Evolutionary conservation across 768 basidiomycete species (phyloP), one percentile per base, ranked within the genome.

Genomic region (Leucocoprinus birnbaumii): DNA sequence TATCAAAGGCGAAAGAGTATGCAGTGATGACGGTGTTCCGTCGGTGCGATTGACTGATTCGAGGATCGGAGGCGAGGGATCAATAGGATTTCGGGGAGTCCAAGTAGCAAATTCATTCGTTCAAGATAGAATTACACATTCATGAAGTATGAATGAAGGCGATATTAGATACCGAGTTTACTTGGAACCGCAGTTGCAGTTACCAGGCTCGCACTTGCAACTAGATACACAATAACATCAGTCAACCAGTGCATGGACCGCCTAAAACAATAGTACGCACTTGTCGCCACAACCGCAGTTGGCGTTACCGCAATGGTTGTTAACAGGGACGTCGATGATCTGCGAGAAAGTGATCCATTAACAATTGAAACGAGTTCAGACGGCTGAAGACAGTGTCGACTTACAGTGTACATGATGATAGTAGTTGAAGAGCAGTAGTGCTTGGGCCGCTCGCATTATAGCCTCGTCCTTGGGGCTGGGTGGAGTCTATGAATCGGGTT

Each of bases 111-210:
- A n/a, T n/a, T n/a, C n/a, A n/a, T n/a, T n/a, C n/a, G n/a, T n/a
- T n/a, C n/a, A n/a, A n/a, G n/a, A n/a, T n/a, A n/a, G n/a, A n/a
- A n/a, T n/a, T n/a, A n/a, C n/a, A n/a, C n/a, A n/a, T n/a, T n/a
- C n/a, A n/a, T n/a, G n/a, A n/a, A n/a, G n/a, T n/a, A n/a, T n/a
- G n/a, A n/a, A n/a, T n/a, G n/a, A n/a, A n/a, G n/a, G n/a, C n/a
- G n/a, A n/a, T n/a, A n/a, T n/a, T n/a, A n/a, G n/a, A n/a, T n/a
- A n/a, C n/a, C n/a, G n/a, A n/a, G 31, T 31, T 11, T 31, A 31
- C 52, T 53, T 53, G 35, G 44, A 22, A n/a, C 52, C 44, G 44
- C 52, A 53, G n/a, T 53, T 35, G 31, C 52, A 53, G 22, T 53
- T 53, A 14, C 52, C 52, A n/a, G 43, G 13, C 14, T 53, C 52